These are phyloP conservation scores for Neurospora tetraspora DNA, from an alignment of 495 filamentous ascomycete species.

Conservation along the genomic window DNA sequence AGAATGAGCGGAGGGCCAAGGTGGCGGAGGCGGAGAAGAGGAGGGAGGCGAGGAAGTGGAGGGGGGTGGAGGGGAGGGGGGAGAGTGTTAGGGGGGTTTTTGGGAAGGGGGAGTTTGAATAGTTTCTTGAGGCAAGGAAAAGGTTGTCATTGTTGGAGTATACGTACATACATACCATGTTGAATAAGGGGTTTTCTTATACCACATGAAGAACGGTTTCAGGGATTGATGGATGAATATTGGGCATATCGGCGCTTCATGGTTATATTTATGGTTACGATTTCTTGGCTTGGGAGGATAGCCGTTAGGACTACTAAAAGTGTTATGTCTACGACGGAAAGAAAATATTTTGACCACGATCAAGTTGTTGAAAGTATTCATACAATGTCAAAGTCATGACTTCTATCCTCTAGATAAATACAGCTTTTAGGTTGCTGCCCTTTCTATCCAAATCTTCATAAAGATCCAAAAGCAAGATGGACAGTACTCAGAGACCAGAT, in stretches of 20 bases:
- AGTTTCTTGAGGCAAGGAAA: not conserved
- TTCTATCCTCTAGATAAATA: too few relatives aligned
- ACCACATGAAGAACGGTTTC: not conserved
- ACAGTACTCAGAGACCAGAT: not conserved
- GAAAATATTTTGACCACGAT: too few relatives aligned
- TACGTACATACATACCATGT: not conserved
- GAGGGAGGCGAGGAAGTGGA: conserved; percentile 58
- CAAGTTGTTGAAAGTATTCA: too few relatives aligned
- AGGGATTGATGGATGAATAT: not conserved
- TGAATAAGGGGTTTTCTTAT: not conserved
- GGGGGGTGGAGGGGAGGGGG: conserved; percentile 45
- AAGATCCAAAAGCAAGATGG: not conserved
- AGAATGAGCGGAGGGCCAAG: conserved; percentile 50
- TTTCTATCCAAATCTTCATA: not conserved
- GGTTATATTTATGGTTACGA: not conserved
- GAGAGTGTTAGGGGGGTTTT: conserved; percentile 41
- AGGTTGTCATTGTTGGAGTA: not conserved
- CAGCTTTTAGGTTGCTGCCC: not conserved
- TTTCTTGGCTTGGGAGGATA: not conserved
- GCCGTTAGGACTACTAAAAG: not conserved
- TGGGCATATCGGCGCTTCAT: not conserved
- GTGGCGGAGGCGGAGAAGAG: conserved; percentile 51
- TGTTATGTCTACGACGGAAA: too few relatives aligned
- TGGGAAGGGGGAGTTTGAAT: conserved; percentile 39
- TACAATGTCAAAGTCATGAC: too few relatives aligned